These are phyloP conservation scores for Gigaspora rosea DNA, from an alignment of 192 early-diverging fungal genomes.

Conservation along the genomic window DNA sequence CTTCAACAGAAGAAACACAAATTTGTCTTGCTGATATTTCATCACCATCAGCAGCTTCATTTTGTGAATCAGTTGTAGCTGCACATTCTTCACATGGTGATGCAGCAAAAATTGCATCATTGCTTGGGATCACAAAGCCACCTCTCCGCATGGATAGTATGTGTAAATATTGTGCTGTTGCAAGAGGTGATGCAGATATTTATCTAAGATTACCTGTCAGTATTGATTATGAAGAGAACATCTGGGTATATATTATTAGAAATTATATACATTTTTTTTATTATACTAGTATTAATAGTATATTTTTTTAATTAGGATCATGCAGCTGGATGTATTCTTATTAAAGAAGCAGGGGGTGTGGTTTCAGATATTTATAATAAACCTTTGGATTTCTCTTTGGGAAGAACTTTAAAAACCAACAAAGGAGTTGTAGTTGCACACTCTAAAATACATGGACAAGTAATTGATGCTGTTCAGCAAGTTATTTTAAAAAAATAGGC, in stretches of 20 bases:
- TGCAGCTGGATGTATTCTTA: slow-evolving; percentile 85
- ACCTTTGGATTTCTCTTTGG: slow-evolving; percentile 86
- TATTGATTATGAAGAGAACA: slow-evolving; percentile 91
- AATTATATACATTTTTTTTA: not conserved
- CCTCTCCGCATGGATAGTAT: slow-evolving; percentile 96
- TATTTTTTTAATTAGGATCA: slow-evolving; percentile 71
- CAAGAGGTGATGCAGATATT: slow-evolving; percentile 92
- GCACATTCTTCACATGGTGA: slow-evolving; percentile 89
- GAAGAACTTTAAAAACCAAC: slow-evolving; percentile 81
- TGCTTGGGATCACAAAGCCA: slow-evolving; percentile 74
- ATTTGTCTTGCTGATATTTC: slow-evolving; percentile 62
- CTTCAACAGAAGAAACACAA: slow-evolving; percentile 52
- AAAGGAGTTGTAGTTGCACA: slow-evolving; percentile 86
- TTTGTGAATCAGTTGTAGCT: slow-evolving; percentile 96
- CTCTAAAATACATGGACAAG: slow-evolving; percentile 70
- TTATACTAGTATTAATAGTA: not conserved
- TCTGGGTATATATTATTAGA: slow-evolving; percentile 70
- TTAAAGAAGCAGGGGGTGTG: slow-evolving; percentile 91
- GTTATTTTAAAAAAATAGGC: slow-evolving; percentile 34
- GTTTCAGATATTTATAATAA: slow-evolving; percentile 83
- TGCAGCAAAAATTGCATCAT: slow-evolving; percentile 69
- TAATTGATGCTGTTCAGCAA: slow-evolving; percentile 78
- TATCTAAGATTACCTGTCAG: slow-evolving; percentile 85
- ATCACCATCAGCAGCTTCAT: slow-evolving; percentile 62
- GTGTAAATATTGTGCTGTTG: slow-evolving; percentile 93